phyloP scores from a whole-genome alignment of 345 rosid species.

The Moricandia moricandioides region DNA sequence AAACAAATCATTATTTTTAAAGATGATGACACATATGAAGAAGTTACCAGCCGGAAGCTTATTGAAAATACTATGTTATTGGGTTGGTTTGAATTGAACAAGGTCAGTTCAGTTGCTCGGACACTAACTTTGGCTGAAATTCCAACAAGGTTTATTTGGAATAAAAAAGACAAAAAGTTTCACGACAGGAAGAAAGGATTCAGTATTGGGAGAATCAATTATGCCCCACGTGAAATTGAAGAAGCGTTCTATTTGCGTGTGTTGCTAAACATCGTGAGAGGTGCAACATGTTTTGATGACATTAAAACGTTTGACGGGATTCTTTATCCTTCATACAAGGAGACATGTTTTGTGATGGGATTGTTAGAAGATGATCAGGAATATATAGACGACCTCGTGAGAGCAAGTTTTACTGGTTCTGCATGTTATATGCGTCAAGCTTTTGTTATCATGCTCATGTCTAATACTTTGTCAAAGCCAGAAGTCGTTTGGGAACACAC shows the following conservation, averaged over 20 bases:
- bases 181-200: neutral
- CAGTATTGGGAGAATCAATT: neutral
- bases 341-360: neutral
- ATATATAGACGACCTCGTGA: neutral
- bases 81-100: too few relatives aligned
- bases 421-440: neutral
- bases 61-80: too few relatives aligned
- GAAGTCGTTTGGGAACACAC: neutral
- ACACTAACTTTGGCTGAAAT: too few relatives aligned
- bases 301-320: neutral
- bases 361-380: neutral
- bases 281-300: neutral
- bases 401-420: neutral
- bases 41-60: too few relatives aligned
- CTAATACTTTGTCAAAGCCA: neutral
- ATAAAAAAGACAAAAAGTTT: too few relatives aligned
- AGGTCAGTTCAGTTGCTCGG: too few relatives aligned
- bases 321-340: neutral
- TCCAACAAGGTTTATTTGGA: too few relatives aligned
- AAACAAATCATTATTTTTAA: too few relatives aligned
- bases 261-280: neutral
- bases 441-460: neutral
- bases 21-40: too few relatives aligned
- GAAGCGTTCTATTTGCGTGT: neutral
- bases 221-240: neutral